Conservation (phyloP, 2,329 filamentous ascomycete genomes). For the Setomelanomma holmii region DNA sequence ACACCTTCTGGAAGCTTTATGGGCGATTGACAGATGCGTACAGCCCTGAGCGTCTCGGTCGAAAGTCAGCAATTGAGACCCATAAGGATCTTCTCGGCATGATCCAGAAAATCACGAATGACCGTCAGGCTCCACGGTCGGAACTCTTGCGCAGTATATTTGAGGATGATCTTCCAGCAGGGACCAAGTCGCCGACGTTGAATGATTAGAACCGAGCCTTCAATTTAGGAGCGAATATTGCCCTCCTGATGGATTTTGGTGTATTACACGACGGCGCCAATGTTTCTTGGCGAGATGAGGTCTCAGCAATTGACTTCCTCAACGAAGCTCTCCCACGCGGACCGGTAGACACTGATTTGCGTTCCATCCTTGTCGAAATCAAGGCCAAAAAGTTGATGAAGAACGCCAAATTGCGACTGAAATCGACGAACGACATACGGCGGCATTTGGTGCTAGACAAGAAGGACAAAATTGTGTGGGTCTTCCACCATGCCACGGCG, state of each 20-base stretch:
- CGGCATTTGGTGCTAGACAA: constrained; percentile 4
- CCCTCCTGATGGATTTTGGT: neutral
- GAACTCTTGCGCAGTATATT: neutral
- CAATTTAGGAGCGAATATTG: neutral
- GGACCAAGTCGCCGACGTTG: neutral
- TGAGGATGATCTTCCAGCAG: neutral
- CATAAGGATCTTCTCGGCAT: neutral
- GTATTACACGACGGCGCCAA: neutral
- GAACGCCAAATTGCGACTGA: neutral
- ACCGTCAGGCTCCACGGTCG: neutral
- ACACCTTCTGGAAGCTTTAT: neutral
- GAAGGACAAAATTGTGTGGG: neutral
- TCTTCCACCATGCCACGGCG: constrained; percentile 11
- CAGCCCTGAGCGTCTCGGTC: neutral
- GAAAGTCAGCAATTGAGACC: neutral
- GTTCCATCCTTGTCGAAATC: neutral
- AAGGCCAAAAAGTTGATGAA: neutral
- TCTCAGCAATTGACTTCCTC: neutral
- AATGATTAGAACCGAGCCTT: neutral
- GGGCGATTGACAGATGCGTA: neutral
- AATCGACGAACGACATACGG: constrained; percentile 4
- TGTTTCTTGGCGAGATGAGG: neutral
- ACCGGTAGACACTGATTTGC: neutral
- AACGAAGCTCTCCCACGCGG: neutral
- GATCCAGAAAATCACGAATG: neutral